Evolutionary conservation across 768 basidiomycete species (phyloP), one percentile per base, ranked within the genome.

Genomic region (Suillus subalutaceus): DNA sequence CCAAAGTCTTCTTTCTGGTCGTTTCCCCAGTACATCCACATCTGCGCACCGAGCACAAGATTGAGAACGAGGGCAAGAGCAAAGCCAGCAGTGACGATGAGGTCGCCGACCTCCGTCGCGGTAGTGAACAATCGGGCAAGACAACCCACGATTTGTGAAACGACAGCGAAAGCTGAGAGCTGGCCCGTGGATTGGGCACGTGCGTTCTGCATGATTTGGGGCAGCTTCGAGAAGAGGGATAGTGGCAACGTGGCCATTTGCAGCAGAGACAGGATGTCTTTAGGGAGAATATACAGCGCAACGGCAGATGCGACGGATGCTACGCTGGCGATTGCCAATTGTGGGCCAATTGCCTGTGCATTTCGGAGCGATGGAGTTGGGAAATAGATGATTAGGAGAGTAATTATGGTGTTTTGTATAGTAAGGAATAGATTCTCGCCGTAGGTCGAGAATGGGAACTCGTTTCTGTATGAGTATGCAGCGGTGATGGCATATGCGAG

Each of bases 381-480:
- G 73, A 91, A 90, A 76, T 81, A 80, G 60, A 96, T 84, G 77
- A 97, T 97, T 70, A 96, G 88, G 72, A 95, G 83, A 18, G 94
- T 94, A 75, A 98, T 94, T 79, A 92, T 67, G 71, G 90, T 82
- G 81, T 97, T 95, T 78, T 97, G 95, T 66, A 95, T 73, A 38
- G 93, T 89, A 59, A 99, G 85, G 87, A 98, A 98, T 65, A 96
- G 76, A 82, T 97, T 98, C 79, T 99, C 97, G 73, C 97, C 97
- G 67, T 98, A 99, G 0, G 97, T 98, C 23, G 93, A 94, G 83
- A 98, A 97, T 0, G 97, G 95, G 78, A 96, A 98, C 30, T 82
- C 77, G 73, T 94, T 91, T 30, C 94, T 84, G 71, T 87, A 88
- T 2, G 96, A 91, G 79, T 99, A 99, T 13, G 88, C 88, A 35